phyloP scores from a whole-genome alignment of 2,329 filamentous ascomycete genomes.

The Bipolaris victoriae region DNA sequence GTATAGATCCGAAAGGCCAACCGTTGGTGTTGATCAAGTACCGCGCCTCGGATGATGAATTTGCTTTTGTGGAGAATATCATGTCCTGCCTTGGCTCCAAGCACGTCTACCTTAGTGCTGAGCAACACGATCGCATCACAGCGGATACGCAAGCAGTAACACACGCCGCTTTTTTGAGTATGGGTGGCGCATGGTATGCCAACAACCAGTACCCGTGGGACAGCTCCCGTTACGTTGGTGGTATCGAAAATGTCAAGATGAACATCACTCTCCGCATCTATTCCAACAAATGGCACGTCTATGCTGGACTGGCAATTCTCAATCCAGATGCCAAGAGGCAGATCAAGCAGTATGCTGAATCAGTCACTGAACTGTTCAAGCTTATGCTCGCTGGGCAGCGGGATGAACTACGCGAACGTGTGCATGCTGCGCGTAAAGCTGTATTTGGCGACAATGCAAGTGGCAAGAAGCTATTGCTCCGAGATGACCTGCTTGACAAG shows the following conservation, averaged over 20 bases:
- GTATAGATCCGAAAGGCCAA: slow-evolving; percentile 85
- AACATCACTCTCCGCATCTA: slow-evolving; percentile 98
- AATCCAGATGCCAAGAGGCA: slow-evolving; percentile 92
- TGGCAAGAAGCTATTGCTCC: slow-evolving; percentile 72
- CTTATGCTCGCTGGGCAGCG: slow-evolving; percentile 89
- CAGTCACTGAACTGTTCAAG: slow-evolving; percentile 93
- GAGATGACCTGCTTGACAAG: slow-evolving; percentile 81
- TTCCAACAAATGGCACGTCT: slow-evolving; percentile 99
- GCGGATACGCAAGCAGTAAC: slow-evolving; percentile 98
- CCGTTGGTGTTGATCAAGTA: slow-evolving; percentile 95
- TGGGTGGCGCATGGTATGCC: slow-evolving; percentile 97
- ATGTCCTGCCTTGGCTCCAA: slow-evolving; percentile 84
- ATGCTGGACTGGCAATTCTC: slow-evolving; percentile 93
- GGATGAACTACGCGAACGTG: slow-evolving; percentile 73
- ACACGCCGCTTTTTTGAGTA: slow-evolving; percentile 91
- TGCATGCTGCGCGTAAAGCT: slow-evolving; percentile 78
- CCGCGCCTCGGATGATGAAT: slow-evolving; percentile 77
- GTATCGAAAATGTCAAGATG: slow-evolving; percentile 99
- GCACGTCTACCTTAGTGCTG: slow-evolving; percentile 83
- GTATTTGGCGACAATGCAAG: slow-evolving; percentile 65
- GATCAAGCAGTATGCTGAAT: slow-evolving; percentile 91
- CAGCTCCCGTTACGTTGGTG: slow-evolving; percentile 90
- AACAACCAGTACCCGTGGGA: slow-evolving; percentile 98
- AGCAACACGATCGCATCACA: slow-evolving; percentile 93
- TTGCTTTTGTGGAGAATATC: slow-evolving; percentile 79